phyloP scores from a whole-genome alignment of 768 basidiomycete species.

The Ramaria sp. region DNA sequence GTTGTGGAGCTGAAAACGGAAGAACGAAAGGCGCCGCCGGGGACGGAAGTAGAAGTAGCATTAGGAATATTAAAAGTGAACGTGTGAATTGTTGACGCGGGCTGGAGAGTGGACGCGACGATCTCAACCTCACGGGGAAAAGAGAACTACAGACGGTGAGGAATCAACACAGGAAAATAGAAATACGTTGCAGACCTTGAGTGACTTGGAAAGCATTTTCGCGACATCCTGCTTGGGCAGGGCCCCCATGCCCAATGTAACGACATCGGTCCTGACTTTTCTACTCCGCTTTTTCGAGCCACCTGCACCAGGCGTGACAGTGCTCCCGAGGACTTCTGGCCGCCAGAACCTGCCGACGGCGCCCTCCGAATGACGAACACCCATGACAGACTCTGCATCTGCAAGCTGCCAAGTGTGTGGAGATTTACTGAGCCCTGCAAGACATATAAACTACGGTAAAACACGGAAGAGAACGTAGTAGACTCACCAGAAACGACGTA shows the following conservation, averaged over 20 bases:
- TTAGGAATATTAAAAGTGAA: constrained; percentile 84
- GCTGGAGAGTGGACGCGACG: constrained; percentile 89
- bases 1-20: constrained; percentile 57
- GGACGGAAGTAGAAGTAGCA: constrained; percentile 60
- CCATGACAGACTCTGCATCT: constrained; percentile 72
- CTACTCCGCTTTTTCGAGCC: constrained; percentile 59
- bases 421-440: constrained; percentile 66
- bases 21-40: constrained; percentile 46
- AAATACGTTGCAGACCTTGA: constrained; percentile 48
- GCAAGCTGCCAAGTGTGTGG: constrained; percentile 86
- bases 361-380: constrained; percentile 72
- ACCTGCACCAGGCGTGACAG: constrained; percentile 74
- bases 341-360: constrained; percentile 87
- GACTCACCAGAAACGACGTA: constrained; percentile 56
- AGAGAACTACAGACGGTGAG: constrained; percentile 47
- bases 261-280: constrained; percentile 26
- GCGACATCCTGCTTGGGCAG: constrained; percentile 80
- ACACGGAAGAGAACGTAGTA: not conserved
- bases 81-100: constrained; percentile 83
- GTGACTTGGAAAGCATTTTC: constrained; percentile 83
- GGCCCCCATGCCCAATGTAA: constrained; percentile 48
- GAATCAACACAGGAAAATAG: not conserved
- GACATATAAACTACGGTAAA: not conserved
- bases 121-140: constrained; percentile 90
- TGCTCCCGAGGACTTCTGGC: constrained; percentile 83